These are phyloP conservation scores for Tilletia walkeri DNA, from an alignment of 1,284 basidiomycete genomes.

Conservation along the genomic window DNA sequence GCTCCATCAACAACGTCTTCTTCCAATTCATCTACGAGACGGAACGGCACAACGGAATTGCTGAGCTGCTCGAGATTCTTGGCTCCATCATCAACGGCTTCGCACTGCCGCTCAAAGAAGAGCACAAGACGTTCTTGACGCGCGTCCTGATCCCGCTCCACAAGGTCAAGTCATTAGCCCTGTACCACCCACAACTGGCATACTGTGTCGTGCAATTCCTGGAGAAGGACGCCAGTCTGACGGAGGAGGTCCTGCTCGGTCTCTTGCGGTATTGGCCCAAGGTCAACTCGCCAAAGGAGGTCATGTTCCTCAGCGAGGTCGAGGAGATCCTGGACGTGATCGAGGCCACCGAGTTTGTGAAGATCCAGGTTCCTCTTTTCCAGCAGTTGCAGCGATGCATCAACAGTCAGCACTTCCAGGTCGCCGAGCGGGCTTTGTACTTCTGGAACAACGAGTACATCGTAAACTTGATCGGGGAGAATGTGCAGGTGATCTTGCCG, in stretches of 20 bases:
- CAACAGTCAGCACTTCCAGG: slow-evolving; percentile 98
- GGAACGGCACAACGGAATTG: slow-evolving; percentile 97
- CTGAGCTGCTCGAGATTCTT: slow-evolving; percentile 94
- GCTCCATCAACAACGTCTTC: slow-evolving; percentile 99
- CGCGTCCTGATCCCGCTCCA: slow-evolving; percentile 94
- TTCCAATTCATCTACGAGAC: slow-evolving; percentile 99
- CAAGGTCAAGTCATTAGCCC: slow-evolving; percentile 92
- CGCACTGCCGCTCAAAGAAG: slow-evolving; percentile 94
- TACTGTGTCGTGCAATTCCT: slow-evolving; percentile 99
- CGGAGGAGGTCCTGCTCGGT: slow-evolving; percentile 93
- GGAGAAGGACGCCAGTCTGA: slow-evolving; percentile 89
- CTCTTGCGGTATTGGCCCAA: slow-evolving; percentile 98
- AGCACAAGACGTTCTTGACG: slow-evolving; percentile 97
- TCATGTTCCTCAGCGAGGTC: slow-evolving; percentile 99
- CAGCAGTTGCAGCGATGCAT: slow-evolving; percentile 93
- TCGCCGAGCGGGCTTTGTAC: slow-evolving; percentile 57
- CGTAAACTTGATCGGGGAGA: slow-evolving; percentile 98
- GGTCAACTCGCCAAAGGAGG: slow-evolving; percentile 99
- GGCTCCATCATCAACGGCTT: slow-evolving; percentile 99
- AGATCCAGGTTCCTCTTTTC: slow-evolving; percentile 91
- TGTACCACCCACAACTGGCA: slow-evolving; percentile 97
- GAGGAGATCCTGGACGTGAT: slow-evolving; percentile 99
- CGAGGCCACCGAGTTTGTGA: slow-evolving; percentile 92
- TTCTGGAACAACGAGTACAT: slow-evolving; percentile 89
- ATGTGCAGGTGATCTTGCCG: slow-evolving; percentile 81